These are phyloP conservation scores for Triticum timopheevii DNA, from an alignment of 176 grass and related monocot species.

Conservation along the genomic window DNA sequence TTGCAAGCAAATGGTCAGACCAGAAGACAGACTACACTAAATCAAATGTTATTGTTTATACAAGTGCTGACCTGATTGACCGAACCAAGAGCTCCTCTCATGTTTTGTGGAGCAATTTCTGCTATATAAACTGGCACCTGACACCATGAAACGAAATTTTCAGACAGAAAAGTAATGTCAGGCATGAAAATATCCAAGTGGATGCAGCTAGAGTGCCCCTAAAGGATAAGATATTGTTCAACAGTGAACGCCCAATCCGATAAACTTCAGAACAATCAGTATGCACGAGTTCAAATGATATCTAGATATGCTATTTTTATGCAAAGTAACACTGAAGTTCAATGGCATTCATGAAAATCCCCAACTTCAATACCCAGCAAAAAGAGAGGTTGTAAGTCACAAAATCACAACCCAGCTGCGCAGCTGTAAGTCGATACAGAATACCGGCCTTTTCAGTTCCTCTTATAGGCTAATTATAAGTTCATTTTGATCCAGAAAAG, in stretches of 20 bases:
- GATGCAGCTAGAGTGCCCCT: neutral
- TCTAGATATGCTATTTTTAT: slow-evolving; percentile 7
- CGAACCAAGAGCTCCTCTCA: slow-evolving; percentile 83
- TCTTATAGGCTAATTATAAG: neutral
- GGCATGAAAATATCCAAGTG: neutral
- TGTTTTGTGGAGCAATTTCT: slow-evolving; percentile 91
- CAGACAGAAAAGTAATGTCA: slow-evolving; percentile 11
- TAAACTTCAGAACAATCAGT: neutral
- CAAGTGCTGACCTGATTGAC: slow-evolving; percentile 71
- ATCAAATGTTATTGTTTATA: slow-evolving; percentile 1
- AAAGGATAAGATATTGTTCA: neutral
- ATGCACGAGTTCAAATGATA: neutral
- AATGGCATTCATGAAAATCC: neutral
- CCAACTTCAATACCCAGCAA: neutral
- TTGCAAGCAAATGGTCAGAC: neutral
- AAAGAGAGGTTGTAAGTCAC: neutral
- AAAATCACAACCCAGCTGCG: neutral
- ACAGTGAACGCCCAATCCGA: neutral
- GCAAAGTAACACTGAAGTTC: neutral
- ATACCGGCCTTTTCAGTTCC: neutral
- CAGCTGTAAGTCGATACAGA: neutral
- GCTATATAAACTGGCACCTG: slow-evolving; percentile 97
- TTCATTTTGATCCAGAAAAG: neutral
- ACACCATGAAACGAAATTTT: slow-evolving; percentile 12
- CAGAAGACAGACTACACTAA: neutral